These are phyloP conservation scores for Aquilaria agallochum DNA, from an alignment of 441 rosid genomes.

Conservation along the genomic window DNA sequence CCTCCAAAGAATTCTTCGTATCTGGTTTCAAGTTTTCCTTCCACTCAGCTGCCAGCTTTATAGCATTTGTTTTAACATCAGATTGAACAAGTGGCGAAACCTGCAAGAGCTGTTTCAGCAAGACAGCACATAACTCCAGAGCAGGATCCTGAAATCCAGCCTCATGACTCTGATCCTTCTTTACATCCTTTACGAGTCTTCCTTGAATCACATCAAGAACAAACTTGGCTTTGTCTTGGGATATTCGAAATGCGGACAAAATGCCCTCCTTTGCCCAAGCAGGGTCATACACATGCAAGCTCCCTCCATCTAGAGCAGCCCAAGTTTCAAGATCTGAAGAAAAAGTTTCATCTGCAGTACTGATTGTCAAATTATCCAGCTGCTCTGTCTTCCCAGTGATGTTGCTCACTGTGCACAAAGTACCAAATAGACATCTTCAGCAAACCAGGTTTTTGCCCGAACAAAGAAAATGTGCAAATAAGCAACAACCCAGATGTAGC, in stretches of 20 bases:
- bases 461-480: too few species aligned
- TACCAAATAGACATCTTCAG: too few species aligned
- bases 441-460: too few species aligned
- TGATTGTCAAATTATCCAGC: not conserved
- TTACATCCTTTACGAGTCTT: conserved; percentile 15
- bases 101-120: conserved; percentile 27
- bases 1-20: conserved; percentile 18
- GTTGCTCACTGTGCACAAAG: too few species aligned
- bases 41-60: conserved; percentile 30
- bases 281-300: conserved; percentile 15
- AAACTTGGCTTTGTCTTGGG: conserved; percentile 37
- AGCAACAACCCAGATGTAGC: too few species aligned
- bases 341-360: conserved; percentile 10
- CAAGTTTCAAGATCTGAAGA: conserved; percentile 11
- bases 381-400: too few species aligned
- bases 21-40: conserved; percentile 21
- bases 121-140: conserved; percentile 17
- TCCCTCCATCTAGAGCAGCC: conserved; percentile 13
- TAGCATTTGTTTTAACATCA: conserved; percentile 27
- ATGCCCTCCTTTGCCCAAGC: conserved; percentile 30
- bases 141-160: conserved; percentile 22
- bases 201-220: conserved; percentile 37
- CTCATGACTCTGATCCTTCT: conserved; percentile 11
- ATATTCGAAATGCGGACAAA: conserved; percentile 20
- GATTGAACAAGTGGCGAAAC: conserved; percentile 21